phyloP scores from a whole-genome alignment of 371 early-diverging fungal species.

The Lichtheimia corymbifera region DNA sequence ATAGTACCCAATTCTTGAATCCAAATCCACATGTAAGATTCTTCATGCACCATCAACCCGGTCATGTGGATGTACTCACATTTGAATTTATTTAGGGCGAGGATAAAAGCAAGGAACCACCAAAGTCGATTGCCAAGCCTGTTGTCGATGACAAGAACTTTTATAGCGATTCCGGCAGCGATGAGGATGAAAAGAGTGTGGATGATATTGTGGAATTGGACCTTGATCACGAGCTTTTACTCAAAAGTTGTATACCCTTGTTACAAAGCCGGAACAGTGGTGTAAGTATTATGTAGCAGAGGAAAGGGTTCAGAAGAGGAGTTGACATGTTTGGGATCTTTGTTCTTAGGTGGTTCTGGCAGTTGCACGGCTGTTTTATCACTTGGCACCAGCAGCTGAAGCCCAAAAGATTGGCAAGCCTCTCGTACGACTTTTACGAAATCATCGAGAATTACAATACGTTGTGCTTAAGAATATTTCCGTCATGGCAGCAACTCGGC shows the following conservation, averaged over 20 bases:
- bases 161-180: conserved; percentile 37
- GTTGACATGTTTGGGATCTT: not conserved
- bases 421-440: conserved; percentile 74
- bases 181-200: conserved; percentile 30
- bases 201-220: conserved; percentile 53
- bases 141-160: conserved; percentile 33
- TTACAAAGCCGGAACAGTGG: conserved; percentile 87
- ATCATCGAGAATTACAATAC: conserved; percentile 76
- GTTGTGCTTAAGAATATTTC: conserved; percentile 79
- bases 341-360: conserved; percentile 73
- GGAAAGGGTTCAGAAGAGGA: not conserved
- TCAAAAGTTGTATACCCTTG: conserved; percentile 73
- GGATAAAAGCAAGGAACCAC: conserved; percentile 31
- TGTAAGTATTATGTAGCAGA: conserved; percentile 39
- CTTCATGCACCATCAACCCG: too few relatives aligned
- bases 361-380: conserved; percentile 71
- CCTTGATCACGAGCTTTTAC: conserved; percentile 74
- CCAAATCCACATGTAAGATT: conserved; percentile 50
- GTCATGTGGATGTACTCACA: too few relatives aligned
- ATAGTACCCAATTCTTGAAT: conserved; percentile 63
- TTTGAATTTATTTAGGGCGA: conserved; percentile 23
- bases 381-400: conserved; percentile 70
- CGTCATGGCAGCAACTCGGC: conserved; percentile 70
- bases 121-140: conserved; percentile 19
- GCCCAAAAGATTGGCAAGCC: conserved; percentile 70